Percentiles rank a stretch among this genome's conserved stretches.
phyloP scores from a whole-genome alignment of 2,329 filamentous ascomycete genomes.

The Alternaria infectoria region DNA sequence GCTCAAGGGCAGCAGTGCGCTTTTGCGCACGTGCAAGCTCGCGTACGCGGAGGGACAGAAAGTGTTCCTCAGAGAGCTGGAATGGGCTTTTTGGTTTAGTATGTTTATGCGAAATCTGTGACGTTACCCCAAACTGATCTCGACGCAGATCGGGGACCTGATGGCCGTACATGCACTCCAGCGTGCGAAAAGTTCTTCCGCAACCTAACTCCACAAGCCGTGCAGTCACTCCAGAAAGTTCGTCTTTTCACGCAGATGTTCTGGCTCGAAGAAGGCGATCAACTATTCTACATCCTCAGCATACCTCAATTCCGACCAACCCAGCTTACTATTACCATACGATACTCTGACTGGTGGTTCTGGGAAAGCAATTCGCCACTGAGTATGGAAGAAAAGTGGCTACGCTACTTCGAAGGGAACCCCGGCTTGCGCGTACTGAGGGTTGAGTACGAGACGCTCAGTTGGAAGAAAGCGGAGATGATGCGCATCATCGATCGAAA shows the following conservation, averaged over 20 bases:
- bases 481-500: conserved; percentile 16
- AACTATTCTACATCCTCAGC: background rate
- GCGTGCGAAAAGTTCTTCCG: conserved; percentile 7
- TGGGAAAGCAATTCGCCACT: conserved; percentile 98
- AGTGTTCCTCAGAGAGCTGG: conserved; percentile 10
- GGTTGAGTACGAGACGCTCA: conserved; percentile 21
- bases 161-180: background rate
- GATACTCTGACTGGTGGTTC: conserved; percentile 62
- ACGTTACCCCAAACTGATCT: background rate
- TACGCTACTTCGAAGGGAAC: conserved; percentile 2
- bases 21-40: conserved; percentile 12
- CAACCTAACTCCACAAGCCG: background rate
- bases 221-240: conserved; percentile 8
- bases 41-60: conserved; percentile 12
- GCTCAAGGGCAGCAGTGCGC: conserved; percentile 9
- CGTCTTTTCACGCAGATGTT: conserved; percentile 18
- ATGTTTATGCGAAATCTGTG: background rate
- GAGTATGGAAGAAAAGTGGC: conserved; percentile 6
- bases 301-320: conserved; percentile 6
- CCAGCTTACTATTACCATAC: conserved; percentile 54
- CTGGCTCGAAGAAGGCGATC: conserved; percentile 7
- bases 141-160: conserved; percentile 9
- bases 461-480: conserved; percentile 17
- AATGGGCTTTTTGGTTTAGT: conserved; percentile 16
- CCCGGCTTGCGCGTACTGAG: conserved; percentile 6